phyloP scores from a whole-genome alignment of 768 basidiomycete species.

The Lactarius hatsudake region DNA sequence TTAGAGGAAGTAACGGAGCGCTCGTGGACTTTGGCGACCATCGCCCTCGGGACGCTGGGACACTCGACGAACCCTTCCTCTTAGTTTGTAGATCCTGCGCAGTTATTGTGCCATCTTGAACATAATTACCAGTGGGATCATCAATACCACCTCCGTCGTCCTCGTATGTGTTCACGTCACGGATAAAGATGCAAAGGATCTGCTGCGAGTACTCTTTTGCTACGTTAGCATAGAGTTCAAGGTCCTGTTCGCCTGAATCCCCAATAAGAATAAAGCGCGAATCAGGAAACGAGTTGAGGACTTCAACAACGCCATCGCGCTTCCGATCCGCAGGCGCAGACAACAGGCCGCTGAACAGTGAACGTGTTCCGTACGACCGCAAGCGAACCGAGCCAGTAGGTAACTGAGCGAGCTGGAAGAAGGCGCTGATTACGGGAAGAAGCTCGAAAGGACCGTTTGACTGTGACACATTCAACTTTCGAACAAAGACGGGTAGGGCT shows the following conservation, averaged over 20 bases:
- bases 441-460: slow-evolving; percentile 89
- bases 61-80: slow-evolving; percentile 8
- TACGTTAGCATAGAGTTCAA: slow-evolving; percentile 82
- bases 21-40: slow-evolving; percentile 5
- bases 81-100: slow-evolving; percentile 4
- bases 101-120: slow-evolving; percentile 9
- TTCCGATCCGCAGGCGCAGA: slow-evolving; percentile 83
- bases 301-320: slow-evolving; percentile 72
- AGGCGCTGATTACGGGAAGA: slow-evolving; percentile 49
- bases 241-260: slow-evolving; percentile 92
- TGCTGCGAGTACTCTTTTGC: slow-evolving; percentile 68
- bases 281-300: slow-evolving; percentile 69
- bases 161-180: slow-evolving; percentile 55
- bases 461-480: slow-evolving; percentile 36
- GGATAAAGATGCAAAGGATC: slow-evolving; percentile 77
- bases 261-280: slow-evolving; percentile 83
- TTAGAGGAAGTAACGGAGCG: not conserved
- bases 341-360: slow-evolving; percentile 79
- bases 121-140: slow-evolving; percentile 57
- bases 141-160: slow-evolving; percentile 43
- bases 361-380: slow-evolving; percentile 81
- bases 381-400: slow-evolving; percentile 68
- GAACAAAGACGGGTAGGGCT: not conserved
- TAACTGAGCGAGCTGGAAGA: slow-evolving; percentile 17
- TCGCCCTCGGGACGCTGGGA: slow-evolving; percentile 5